These are phyloP conservation scores for Gossypium mustelinum DNA, from an alignment of 345 rosid genomes.

Conservation along the genomic window DNA sequence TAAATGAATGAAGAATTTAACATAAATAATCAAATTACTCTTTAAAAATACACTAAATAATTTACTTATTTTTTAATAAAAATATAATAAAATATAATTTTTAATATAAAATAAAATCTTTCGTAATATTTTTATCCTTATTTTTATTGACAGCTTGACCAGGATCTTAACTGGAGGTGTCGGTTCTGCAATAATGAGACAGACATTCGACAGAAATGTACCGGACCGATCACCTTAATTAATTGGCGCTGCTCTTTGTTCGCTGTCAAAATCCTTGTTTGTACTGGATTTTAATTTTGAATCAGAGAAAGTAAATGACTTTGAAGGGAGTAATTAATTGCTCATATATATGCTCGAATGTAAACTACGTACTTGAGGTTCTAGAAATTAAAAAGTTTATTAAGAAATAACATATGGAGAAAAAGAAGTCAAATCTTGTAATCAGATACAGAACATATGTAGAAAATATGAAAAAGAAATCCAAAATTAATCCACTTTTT, in stretches of 20 bases:
- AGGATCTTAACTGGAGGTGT: not conserved
- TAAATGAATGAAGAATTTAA: too few species aligned
- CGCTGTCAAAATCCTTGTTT: not conserved
- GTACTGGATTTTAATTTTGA: not conserved
- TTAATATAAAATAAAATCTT: too few species aligned
- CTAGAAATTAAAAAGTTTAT: not conserved
- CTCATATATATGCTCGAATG: not conserved
- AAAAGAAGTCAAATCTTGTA: not conserved
- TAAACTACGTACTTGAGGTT: not conserved
- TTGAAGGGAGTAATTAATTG: not conserved
- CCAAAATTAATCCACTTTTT: not conserved
- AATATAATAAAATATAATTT: too few species aligned
- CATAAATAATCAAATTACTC: too few species aligned
- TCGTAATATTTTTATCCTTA: too few species aligned
- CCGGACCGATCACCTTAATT: not conserved
- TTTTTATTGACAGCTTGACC: too few species aligned
- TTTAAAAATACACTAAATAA: too few species aligned
- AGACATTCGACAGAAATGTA: not conserved
- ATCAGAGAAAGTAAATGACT: not conserved
- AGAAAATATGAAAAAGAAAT: not conserved
- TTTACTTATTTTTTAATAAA: too few species aligned
- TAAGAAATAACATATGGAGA: not conserved
- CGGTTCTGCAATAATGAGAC: not conserved
- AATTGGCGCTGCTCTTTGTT: not conserved
- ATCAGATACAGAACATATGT: not conserved